Base-by-base conservation (phyloP, 2,329 filamentous ascomycete species). In the Pseudogymnoascus sp. region DNA sequence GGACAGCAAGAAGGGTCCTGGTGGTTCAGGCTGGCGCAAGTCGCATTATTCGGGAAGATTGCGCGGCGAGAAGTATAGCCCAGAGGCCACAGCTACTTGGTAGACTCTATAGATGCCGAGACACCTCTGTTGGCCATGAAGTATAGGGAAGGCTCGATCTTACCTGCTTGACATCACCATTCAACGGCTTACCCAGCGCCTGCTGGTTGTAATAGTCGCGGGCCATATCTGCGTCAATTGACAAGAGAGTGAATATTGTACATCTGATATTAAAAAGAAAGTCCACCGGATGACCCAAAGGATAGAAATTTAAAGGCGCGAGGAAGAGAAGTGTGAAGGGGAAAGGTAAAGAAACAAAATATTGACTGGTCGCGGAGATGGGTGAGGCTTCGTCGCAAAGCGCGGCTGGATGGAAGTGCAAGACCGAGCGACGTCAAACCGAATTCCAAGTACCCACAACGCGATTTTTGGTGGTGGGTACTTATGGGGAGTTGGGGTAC, bases 141-240 rank as follows among this genome's bases (percentile, higher is more conserved):
- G 28, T 14, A 20, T 53, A 15, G 28, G 33, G 47, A 53, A 53
- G 47, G 47, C 47, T 53, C 28, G 28, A 20, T 53, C 77, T 71
- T 79, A 90, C 88, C 81, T 89, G 78, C 72, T 90, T 90, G 64
- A 91, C 82, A 64, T 78, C 77, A 60, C 76, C 77, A 70, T 91
- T 85, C 53, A 89, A 78, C 36, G 79, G 78, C 53, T 75, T 74
- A 64, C 88, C 88, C 59, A 92, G 80, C 63, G 89, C 89, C 74
- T 88, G 84, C 65, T 80, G 71, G 69, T 85, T 84, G 69, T 75
- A 83, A 58, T 74, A 72, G 70, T 86, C 83, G 68, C 83, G 81
- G 58, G 71, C 71, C 62, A 68, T 66, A 35, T 39, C 63, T 43
- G 65, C 28, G 35, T 35, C 30, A 35, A 43, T 43, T 43, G 39